Evolutionary conservation across 805 yeast genomes (phyloP), one percentile per base, ranked within the genome.

Genomic region (Metschnikowia colocasiae): DNA sequence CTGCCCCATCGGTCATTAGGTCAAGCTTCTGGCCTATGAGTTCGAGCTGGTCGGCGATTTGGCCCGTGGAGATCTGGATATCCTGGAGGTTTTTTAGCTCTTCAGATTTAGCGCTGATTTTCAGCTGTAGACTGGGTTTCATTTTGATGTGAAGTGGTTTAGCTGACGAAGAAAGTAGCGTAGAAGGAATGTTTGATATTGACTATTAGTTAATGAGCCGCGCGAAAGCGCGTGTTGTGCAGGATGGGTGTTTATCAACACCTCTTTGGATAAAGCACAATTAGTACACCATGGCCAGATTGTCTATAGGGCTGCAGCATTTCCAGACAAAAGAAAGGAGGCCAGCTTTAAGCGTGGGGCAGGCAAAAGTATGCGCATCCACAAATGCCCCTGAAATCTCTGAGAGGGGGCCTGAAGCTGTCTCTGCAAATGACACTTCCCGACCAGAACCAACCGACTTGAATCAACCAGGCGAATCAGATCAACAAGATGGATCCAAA

Each of bases 1-100:
- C 81, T 1, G 88, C 74, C 0, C 89, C 89, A 34, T 75, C 75
- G 42, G 73, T 64, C 63, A 81, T 64, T 13, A 69, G 69, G 16
- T 71, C 75, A 7, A 83, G 59, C 50, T 77, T 76, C 4, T 64
- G 62, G n/a, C 75, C 76, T 3, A 82, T 65, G 15, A 65, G 67
- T 31, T 75, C 79, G 16, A 83, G 64, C 51, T 79, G 77, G 2
- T 50, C 48, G 6, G 79, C 74, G 25, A 83, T 63, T 0, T 59
- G 61, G 3, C 63, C 67, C 0, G 85, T 80, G 18, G 74, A 71
- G 6, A 62, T 63, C 45, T 76, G 71, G 9, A 83, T 67, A 48
- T 75, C 76, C 32, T 68, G 72, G 10, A 83, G 63, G 29, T 73
- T 64, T 41, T 68, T 75, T 15, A 83, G 71, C 51, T 83, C 87